Evolutionary conservation across 805 yeast species (phyloP).

Genomic region (Saturnispora gosingensis): DNA sequence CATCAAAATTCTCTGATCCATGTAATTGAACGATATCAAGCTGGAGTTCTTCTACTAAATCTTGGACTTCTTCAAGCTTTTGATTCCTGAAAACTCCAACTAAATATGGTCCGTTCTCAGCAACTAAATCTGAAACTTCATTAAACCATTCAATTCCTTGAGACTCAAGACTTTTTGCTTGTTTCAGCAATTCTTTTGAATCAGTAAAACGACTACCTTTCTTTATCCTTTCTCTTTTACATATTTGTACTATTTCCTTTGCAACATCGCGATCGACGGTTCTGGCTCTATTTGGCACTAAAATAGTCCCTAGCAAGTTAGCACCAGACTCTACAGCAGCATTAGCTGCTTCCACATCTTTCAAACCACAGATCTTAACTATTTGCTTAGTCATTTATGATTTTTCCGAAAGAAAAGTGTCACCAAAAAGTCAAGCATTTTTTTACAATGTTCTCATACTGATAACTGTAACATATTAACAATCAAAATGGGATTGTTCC

Average conservation of each 20-base stretch:
- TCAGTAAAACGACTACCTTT: slow-evolving; percentile 17
- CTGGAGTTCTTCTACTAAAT: slow-evolving; percentile 33
- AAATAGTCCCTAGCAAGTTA: slow-evolving; percentile 69
- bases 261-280: slow-evolving; percentile 49
- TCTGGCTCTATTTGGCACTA: slow-evolving; percentile 76
- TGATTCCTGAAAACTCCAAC: slow-evolving; percentile 94
- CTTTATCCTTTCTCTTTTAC: slow-evolving; percentile 16
- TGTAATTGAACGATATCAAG: slow-evolving; percentile 84
- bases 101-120: slow-evolving; percentile 47
- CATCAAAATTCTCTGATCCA: slow-evolving; percentile 56
- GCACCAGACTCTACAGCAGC: slow-evolving; percentile 66
- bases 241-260: slow-evolving; percentile 31
- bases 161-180: slow-evolving; percentile 12
- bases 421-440: neutral
- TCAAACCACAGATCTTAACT: slow-evolving; percentile 84
- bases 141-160: slow-evolving; percentile 29
- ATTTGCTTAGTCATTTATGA: slow-evolving; percentile 22
- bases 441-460: neutral
- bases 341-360: slow-evolving; percentile 57
- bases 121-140: slow-evolving; percentile 19
- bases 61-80: slow-evolving; percentile 48
- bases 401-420: neutral
- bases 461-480: neutral
- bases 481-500: slow-evolving; percentile 18
- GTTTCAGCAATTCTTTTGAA: slow-evolving; percentile 17